Evolutionary conservation across 148 eudicot genomes (phyloP), one percentile per base, ranked within the genome.

Genomic region (Suaeda aralocaspica): DNA sequence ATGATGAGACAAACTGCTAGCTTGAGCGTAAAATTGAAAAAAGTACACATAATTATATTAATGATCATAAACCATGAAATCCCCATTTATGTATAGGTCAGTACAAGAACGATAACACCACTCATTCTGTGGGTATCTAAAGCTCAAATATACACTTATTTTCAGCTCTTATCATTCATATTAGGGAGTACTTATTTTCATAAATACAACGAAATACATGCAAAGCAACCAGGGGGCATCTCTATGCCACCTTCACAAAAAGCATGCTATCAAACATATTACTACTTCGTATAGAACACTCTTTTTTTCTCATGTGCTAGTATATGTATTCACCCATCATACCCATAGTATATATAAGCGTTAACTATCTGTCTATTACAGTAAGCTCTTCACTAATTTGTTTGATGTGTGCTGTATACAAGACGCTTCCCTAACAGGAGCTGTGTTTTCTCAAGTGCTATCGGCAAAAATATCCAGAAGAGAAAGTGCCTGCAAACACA

Each of bases 391-490:
- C 33, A 46, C 71, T 56, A 41, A 6, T 13, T 45, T 45, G 30
- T 25, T 25, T 25, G 33, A 51, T 41, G 5, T 63, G 31, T 63
- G 19, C n/a, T 41, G 49, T 65, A 57, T 56, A 64, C 13, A 42
- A 26, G 59, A 51, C 42, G 8, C 56, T 26, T 52, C 52, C 13
- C 39, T 1, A 31, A n/a, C 34, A 8, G 22, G 56, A 66, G 63
- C 58, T 48, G 51, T 13, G 29, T 64, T 58, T 39, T 70, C 68
- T 77, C 76, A 77, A 77, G 79, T 72, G 50, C 50, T 53, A 49
- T 80, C 91, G 3, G 69, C 85, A 69, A 87, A 82, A 58, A 89
- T 78, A 74, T 89, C 95, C 77, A 89, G 66, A 62, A 89, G 95
- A 18, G 89, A 85, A 69, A 89, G 83, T 11, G 86, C 91, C 95